Evolutionary conservation across 768 basidiomycete species (phyloP), one percentile per base, ranked within the genome.

Genomic region (Trametes cubensis): DNA sequence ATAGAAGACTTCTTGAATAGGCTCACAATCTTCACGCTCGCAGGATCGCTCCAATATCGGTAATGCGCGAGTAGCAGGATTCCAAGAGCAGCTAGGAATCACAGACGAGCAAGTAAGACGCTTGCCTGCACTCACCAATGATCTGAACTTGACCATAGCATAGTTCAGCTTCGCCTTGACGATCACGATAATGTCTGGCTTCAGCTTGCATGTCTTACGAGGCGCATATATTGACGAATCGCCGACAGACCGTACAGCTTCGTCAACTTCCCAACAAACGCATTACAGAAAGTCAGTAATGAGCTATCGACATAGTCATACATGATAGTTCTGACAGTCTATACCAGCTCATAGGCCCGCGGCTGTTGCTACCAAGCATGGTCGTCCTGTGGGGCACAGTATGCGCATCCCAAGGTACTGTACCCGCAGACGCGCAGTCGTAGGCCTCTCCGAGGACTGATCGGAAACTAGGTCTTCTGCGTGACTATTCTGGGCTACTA

Each of bases 301-400:
- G 15, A 4, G 11, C 15, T 30, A 17, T 10, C 8, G 23, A 46
- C 23, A 21, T 13, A 17, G 48, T 17, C 25, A 4, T 25, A 1
- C 15, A 41, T 28, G 30, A 4, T 10, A 21, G 11, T 15, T 25
- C 38, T 40, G 13, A 42, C 11, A 6, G 20, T 15, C 3, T n/a
- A 3, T 11, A 14, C 23, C 14, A 81, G 74, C 60, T 79, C 75
- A 67, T 80, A 49, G 82, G 86, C 4, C 84, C 88, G 1, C 80
- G 86, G 20, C 78, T 84, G 59, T 72, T 83, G 47, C 78, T 88
- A 68, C 89, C 89, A 0, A 72, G 81, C 1, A 84, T 89, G 81
- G 72, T 89, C 47, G 79, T 82, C 0, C 65, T 83, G 1, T 90
- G 89, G 88, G 89, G 88, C 23, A 45, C 88, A 14, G 80, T 85